phyloP scores from a whole-genome alignment of 2,329 filamentous ascomycete genomes.

The Exophiala mesophila region DNA sequence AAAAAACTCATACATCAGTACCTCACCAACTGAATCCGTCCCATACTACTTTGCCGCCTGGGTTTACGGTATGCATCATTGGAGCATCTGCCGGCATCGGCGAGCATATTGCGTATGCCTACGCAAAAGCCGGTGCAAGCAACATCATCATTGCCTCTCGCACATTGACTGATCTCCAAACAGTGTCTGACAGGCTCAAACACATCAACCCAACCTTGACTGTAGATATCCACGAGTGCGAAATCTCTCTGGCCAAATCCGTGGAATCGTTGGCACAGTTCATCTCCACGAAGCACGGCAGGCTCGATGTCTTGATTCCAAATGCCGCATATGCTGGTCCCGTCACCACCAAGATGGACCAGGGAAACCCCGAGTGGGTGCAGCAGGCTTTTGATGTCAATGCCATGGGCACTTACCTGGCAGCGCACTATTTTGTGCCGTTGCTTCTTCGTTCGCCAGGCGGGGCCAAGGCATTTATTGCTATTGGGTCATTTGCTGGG shows the following conservation, averaged over 20 bases:
- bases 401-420: conserved; percentile 35
- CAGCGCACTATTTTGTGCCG: conserved; percentile 35
- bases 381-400: conserved; percentile 36
- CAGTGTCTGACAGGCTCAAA: conserved; percentile 27
- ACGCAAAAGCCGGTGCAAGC: conserved; percentile 32
- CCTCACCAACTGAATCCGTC: conserved; percentile 22
- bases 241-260: conserved; percentile 29
- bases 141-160: conserved; percentile 34
- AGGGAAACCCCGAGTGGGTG: conserved; percentile 32
- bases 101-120: conserved; percentile 32
- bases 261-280: conserved; percentile 26
- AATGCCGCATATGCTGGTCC: conserved; percentile 32
- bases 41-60: conserved; percentile 22
- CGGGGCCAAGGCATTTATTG: conserved; percentile 32
- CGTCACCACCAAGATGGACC: conserved; percentile 32
- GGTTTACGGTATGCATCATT: conserved; percentile 34
- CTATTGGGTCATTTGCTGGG: conserved; percentile 30
- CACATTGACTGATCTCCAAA: conserved; percentile 28
- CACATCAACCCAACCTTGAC: conserved; percentile 25
- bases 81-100: conserved; percentile 36
- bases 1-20: conserved; percentile 7
- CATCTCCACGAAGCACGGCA: conserved; percentile 14
- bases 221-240: conserved; percentile 30
- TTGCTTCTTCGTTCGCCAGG: conserved; percentile 27
- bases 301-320: conserved; percentile 27